Base-by-base conservation (phyloP, 768 basidiomycete species). In the Macrolepiota albuminosa region DNA sequence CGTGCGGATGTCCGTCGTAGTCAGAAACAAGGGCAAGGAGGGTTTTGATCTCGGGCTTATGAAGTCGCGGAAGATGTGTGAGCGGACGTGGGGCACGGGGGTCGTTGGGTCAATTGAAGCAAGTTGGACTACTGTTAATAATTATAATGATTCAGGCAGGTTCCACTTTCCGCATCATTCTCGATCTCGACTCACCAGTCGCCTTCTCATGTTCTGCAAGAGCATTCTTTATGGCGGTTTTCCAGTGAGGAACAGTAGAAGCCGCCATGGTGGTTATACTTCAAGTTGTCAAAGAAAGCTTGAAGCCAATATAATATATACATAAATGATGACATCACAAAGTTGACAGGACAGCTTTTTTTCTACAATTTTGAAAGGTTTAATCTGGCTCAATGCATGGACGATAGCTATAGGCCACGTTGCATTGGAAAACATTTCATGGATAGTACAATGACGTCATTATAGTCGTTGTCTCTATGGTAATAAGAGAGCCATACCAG, bases 1-100 rank as follows among this genome's bases (percentile, higher is more conserved):
- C 2, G 85, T 79, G 29, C 92, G 87, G 49, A 86, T 69, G 73
- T 93, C 91, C 50, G 91, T 91, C 13, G 86, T 83, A 51, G 80
- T 76, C 47, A 92, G 65, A 62, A 94, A 69, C 6, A 93, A 74
- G 0, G 89, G 87, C 4, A 83, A 74, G 31, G 75, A 63, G 1
- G 83, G 81, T 18, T 69, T 63, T 24, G 70, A 64, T 6, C 72
- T 69, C 2, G 80, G 73, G 9, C 77, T 69, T 43, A 91, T 63
- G 69, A 89, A 84, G 1, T 67, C 73, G 42, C 90, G 84, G 61
- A 89, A 84, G 56, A 89, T 73, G 60, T 80, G 79, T 4, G 86
- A 82, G 63, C 91, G 88, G 45, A 86, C 89, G 58, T 78, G 84
- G 1, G 89, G 87, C 9, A 70, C 68, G 48, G 67, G 63, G 0